These are phyloP conservation scores for Trichoderma aggressivum DNA, from an alignment of 2,329 filamentous ascomycete genomes.

Conservation along the genomic window DNA sequence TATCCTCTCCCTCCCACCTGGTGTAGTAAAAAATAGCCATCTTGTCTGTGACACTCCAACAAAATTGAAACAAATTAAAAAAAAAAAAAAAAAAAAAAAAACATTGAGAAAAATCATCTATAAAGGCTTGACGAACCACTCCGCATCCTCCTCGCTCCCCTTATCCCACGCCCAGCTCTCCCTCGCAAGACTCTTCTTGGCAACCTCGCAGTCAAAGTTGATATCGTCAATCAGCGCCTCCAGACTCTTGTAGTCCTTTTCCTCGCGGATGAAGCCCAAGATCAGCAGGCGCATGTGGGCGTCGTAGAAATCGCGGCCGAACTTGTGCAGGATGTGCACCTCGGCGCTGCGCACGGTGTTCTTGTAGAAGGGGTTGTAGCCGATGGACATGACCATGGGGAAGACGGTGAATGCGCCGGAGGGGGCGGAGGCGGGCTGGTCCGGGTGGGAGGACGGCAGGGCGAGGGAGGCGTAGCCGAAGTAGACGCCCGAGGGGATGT, in stretches of 20 bases:
- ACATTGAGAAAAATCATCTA: slow-evolving; percentile 9
- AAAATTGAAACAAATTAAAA: background rate
- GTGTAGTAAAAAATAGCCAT: background rate
- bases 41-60: background rate
- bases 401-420: slow-evolving; percentile 48
- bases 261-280: slow-evolving; percentile 82
- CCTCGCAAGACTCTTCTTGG: slow-evolving; percentile 67
- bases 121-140: slow-evolving; percentile 38
- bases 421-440: slow-evolving; percentile 27
- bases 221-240: slow-evolving; percentile 89
- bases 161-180: slow-evolving; percentile 53
- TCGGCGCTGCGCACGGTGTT: slow-evolving; percentile 84
- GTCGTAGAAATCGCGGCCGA: slow-evolving; percentile 80
- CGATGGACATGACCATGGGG: slow-evolving; percentile 90
- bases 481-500: slow-evolving; percentile 78
- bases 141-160: slow-evolving; percentile 29
- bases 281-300: slow-evolving; percentile 75
- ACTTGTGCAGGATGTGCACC: slow-evolving; percentile 81
- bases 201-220: slow-evolving; percentile 80
- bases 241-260: slow-evolving; percentile 80
- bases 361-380: slow-evolving; percentile 97
- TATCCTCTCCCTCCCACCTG: background rate
- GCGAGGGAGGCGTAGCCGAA: slow-evolving; percentile 84
- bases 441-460: slow-evolving; percentile 48
- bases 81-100: background rate